These are phyloP conservation scores for Cordia subcordata DNA, from an alignment of 257 asterid genomes.

Conservation along the genomic window DNA sequence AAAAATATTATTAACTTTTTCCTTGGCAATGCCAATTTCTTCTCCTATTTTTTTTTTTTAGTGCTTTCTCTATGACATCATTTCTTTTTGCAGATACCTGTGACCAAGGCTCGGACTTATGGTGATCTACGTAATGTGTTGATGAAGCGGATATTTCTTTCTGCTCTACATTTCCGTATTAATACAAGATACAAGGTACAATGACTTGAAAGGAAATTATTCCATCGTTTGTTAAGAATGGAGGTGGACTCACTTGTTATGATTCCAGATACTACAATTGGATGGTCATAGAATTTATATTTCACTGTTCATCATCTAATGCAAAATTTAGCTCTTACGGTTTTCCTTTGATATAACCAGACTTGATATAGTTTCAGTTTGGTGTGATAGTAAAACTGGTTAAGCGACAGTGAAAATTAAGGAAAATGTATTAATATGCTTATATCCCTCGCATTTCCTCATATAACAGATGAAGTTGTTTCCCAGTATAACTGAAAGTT, in stretches of 20 bases:
- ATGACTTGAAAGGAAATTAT: not conserved
- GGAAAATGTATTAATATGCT: too few relatives aligned
- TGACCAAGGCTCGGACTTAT: slow-evolving; percentile 77
- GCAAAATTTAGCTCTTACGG: too few relatives aligned
- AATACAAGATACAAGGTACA: slow-evolving; percentile 95
- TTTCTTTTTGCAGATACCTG: slow-evolving; percentile 74
- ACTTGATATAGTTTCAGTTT: too few relatives aligned
- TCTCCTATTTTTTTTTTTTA: slow-evolving; percentile 2
- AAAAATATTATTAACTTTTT: not conserved
- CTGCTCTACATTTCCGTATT: slow-evolving; percentile 97
- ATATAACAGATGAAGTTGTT: too few relatives aligned
- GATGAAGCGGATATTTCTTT: slow-evolving; percentile 99
- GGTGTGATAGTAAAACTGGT: too few relatives aligned
- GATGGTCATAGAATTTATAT: too few relatives aligned
- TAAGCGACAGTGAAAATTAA: too few relatives aligned
- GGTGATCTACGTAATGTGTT: slow-evolving; percentile 86
- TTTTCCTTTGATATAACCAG: too few relatives aligned
- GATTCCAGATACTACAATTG: too few relatives aligned
- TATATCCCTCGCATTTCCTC: too few relatives aligned
- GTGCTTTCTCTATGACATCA: slow-evolving; percentile 6
- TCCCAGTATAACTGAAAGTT: too few relatives aligned
- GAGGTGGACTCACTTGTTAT: not conserved
- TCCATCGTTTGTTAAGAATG: not conserved
- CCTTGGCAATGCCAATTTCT: not conserved
- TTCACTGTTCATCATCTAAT: too few relatives aligned